Conservation (phyloP, 2,329 filamentous ascomycete species). For the Akanthomyces lecanii region DNA sequence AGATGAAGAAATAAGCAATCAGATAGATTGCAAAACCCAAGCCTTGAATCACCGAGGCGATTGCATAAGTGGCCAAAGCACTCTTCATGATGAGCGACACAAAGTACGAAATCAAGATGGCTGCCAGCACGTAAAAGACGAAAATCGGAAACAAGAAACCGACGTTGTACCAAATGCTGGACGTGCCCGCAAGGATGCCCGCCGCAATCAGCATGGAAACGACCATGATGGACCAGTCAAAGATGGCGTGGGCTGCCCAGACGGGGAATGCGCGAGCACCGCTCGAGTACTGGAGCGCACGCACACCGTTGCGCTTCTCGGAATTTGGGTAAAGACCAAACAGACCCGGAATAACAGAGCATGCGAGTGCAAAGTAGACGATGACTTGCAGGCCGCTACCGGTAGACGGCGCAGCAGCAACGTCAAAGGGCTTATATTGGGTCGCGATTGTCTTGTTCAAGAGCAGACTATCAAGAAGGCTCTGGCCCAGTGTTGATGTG, state of each 20-base stretch:
- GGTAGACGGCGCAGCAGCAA: constrained; percentile 60
- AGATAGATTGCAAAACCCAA: constrained; percentile 63
- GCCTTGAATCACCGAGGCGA: constrained; percentile 69
- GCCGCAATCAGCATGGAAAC: constrained; percentile 60
- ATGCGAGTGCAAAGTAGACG: constrained; percentile 70
- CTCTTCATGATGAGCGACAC: constrained; percentile 70
- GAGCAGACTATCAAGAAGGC: constrained; percentile 57
- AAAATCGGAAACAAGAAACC: constrained; percentile 75
- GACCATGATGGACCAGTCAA: constrained; percentile 68
- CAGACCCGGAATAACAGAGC: constrained; percentile 74
- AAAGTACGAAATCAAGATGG: constrained; percentile 68
- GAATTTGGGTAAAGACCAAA: constrained; percentile 78
- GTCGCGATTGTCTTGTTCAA: constrained; percentile 62
- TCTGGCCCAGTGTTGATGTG: constrained; percentile 56
- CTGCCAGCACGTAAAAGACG: constrained; percentile 68
- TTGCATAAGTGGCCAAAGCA: constrained; percentile 74
- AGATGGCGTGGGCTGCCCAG: constrained; percentile 72
- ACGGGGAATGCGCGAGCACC: constrained; percentile 72
- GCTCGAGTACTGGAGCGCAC: constrained; percentile 81
- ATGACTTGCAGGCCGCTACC: constrained; percentile 71
- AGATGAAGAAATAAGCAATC: constrained; percentile 62
- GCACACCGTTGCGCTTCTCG: constrained; percentile 69
- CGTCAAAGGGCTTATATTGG: constrained; percentile 67
- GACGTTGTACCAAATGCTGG: constrained; percentile 65
- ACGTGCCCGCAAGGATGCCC: constrained; percentile 59